Evolutionary conservation across 2,329 filamentous ascomycete genomes (phyloP).

Genomic region (Hypomyces rosellus): DNA sequence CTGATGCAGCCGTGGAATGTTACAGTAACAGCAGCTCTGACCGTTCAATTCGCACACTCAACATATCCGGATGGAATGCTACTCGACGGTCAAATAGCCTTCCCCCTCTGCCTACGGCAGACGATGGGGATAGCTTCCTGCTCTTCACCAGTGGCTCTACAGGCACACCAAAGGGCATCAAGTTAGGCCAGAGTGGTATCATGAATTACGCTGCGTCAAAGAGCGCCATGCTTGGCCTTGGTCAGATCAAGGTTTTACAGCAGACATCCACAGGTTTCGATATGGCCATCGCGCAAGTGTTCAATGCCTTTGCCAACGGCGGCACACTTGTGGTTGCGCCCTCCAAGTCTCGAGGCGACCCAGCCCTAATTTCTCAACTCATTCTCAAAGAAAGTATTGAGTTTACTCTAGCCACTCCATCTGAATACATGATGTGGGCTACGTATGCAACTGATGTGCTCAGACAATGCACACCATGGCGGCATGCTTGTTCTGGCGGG

Average conservation of each 20-base stretch:
- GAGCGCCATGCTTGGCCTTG: constrained; percentile 12
- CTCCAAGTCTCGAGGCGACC: constrained; percentile 8
- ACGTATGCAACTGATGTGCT: background rate
- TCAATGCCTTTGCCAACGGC: constrained; percentile 29
- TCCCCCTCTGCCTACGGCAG: constrained; percentile 10
- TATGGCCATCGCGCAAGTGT: constrained; percentile 32
- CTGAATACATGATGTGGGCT: background rate
- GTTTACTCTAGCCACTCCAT: constrained; percentile 19
- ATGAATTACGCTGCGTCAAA: constrained; percentile 19
- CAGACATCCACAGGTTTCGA: constrained; percentile 37
- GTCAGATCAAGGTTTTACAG: constrained; percentile 27
- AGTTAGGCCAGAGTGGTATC: constrained; percentile 25
- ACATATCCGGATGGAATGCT: constrained; percentile 7
- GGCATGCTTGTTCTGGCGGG: background rate
- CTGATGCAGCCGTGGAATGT: background rate
- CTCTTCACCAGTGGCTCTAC: constrained; percentile 30
- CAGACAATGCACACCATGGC: background rate
- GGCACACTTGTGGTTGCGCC: constrained; percentile 31
- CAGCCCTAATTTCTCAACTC: constrained; percentile 24
- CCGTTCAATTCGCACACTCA: background rate
- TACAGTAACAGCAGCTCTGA: background rate
- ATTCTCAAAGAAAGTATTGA: constrained; percentile 20
- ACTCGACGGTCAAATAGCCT: background rate
- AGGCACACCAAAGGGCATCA: constrained; percentile 36
- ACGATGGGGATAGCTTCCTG: constrained; percentile 14